Evolutionary conservation across 2,329 filamentous ascomycete genomes (phyloP), one percentile per base, ranked within the genome.

Genomic region (Fusarium tupiense): DNA sequence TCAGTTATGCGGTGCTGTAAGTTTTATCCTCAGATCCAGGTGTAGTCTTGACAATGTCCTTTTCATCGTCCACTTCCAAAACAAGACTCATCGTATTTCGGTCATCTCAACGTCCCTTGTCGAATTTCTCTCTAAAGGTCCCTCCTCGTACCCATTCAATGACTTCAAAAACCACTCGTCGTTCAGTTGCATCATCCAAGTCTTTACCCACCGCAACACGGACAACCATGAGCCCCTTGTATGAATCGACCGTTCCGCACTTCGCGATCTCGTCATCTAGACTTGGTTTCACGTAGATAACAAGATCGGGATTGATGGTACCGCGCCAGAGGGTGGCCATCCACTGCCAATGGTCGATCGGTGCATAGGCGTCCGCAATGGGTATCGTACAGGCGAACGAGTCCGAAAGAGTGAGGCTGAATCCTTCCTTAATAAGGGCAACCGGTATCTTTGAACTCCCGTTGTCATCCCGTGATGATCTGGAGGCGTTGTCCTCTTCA

Each of bases 271-370:
- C 83, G 20, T 83, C 82, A 44, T 83, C 81, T 12, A 77, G 41
- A 52, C 77, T 76, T 43, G 81, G 76, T 77, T 86, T 87, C 24
- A 93, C 88, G 78, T 93, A 94, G 35, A 96, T 86, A 3, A 93
- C 93, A 52, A 96, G 84, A 81, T 98, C 96, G 0, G 96, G 91
- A 0, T 93, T 94, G 3, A 95, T 88, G 61, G 94, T 93, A 16
- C 94, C 94, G 16, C 95, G 91, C 96, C 96, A 98, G 29, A 98
- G 88, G 49, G 93, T 96, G 41, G 96, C 96, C 86, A 96, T 94
- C 96, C 96, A 98, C 82, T 97, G 93, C 95, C 96, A 98, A 84
- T 98, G 96, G 78, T 97, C 95, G n/a, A 93, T 88, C 0, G 93
- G 91, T 22, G 91, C 89, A 81, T 97, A 98, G 12, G 88, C 87